A percentile compares a stretch with the other conserved stretches of the same genome.
Evolutionary conservation across 1,139 yeast species (phyloP).

Genomic region (Trichomonascaceae sp.): DNA sequence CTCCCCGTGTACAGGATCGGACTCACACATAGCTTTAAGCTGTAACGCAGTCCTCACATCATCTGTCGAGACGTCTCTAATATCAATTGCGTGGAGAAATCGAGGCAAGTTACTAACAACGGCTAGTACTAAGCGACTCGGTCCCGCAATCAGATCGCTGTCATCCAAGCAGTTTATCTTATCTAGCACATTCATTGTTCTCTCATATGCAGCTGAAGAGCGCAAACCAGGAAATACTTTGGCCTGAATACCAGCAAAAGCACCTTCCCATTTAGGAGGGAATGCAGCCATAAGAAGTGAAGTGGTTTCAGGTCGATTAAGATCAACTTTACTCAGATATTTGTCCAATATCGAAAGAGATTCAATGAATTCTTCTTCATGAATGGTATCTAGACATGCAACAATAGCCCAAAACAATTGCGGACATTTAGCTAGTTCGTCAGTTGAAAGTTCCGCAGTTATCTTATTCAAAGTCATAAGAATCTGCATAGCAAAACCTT

Average conservation of each 20-base stretch:
- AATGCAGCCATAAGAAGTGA: slow-evolving; percentile 76
- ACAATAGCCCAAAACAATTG: slow-evolving; percentile 95
- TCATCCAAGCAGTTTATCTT: slow-evolving; percentile 60
- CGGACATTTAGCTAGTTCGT: slow-evolving; percentile 77
- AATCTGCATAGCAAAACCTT: slow-evolving; percentile 96
- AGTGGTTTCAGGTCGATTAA: slow-evolving; percentile 81
- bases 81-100: slow-evolving; percentile 71
- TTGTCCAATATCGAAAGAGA: slow-evolving; percentile 75
- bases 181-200: slow-evolving; percentile 67
- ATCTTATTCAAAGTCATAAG: slow-evolving; percentile 91
- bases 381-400: slow-evolving; percentile 84
- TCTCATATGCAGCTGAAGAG: slow-evolving; percentile 74
- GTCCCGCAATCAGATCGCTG: slow-evolving; percentile 73
- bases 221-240: slow-evolving; percentile 75
- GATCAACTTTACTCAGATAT: slow-evolving; percentile 78
- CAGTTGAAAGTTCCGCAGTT: slow-evolving; percentile 76
- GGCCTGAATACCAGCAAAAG: slow-evolving; percentile 81
- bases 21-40: slow-evolving; percentile 57
- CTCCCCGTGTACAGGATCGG: slow-evolving; percentile 17
- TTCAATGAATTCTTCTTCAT: slow-evolving; percentile 90
- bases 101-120: slow-evolving; percentile 77
- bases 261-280: slow-evolving; percentile 95
- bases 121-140: slow-evolving; percentile 62
- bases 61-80: slow-evolving; percentile 36
- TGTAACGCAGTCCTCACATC: slow-evolving; percentile 22